Conservation (phyloP, 805 yeast species). For the Ogataea paraovalis region DNA sequence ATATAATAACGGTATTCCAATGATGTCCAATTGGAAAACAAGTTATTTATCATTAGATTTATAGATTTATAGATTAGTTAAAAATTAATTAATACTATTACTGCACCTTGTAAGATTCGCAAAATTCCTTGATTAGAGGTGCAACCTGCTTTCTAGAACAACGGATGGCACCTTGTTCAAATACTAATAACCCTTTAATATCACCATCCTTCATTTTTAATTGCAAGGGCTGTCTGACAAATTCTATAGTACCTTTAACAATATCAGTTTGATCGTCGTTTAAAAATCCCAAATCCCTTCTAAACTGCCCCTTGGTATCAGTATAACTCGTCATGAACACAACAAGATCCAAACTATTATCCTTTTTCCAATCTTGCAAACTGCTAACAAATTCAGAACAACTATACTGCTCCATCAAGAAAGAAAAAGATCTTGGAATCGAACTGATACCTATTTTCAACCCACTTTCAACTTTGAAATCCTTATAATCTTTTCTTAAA, state of each 20-base stretch:
- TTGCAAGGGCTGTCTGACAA: slow-evolving; percentile 18
- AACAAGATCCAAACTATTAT: slow-evolving; percentile 35
- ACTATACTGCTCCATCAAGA: slow-evolving; percentile 40
- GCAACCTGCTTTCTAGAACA: slow-evolving; percentile 88
- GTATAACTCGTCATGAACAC: slow-evolving; percentile 47
- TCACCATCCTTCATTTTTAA: slow-evolving; percentile 11
- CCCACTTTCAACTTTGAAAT: slow-evolving; percentile 40
- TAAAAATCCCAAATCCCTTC: slow-evolving; percentile 41
- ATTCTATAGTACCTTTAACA: not conserved
- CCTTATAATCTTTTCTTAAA: slow-evolving; percentile 80
- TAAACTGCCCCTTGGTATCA: slow-evolving; percentile 25
- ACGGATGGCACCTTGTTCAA: slow-evolving; percentile 45
- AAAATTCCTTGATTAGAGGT: slow-evolving; percentile 42
- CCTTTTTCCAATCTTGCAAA: slow-evolving; percentile 22
- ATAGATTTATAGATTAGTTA: too few species aligned
- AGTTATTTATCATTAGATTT: slow-evolving; percentile 23
- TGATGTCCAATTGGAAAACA: slow-evolving; percentile 29
- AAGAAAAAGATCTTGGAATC: slow-evolving; percentile 56
- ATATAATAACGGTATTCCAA: not conserved
- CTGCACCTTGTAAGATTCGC: not conserved
- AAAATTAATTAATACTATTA: not conserved
- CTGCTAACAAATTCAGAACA: too few species aligned
- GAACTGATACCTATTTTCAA: slow-evolving; percentile 71
- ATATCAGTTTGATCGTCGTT: slow-evolving; percentile 2
- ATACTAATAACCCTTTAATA: slow-evolving; percentile 10